Conservation (phyloP, 805 yeast genomes). For the Saturnispora quitensis region DNA sequence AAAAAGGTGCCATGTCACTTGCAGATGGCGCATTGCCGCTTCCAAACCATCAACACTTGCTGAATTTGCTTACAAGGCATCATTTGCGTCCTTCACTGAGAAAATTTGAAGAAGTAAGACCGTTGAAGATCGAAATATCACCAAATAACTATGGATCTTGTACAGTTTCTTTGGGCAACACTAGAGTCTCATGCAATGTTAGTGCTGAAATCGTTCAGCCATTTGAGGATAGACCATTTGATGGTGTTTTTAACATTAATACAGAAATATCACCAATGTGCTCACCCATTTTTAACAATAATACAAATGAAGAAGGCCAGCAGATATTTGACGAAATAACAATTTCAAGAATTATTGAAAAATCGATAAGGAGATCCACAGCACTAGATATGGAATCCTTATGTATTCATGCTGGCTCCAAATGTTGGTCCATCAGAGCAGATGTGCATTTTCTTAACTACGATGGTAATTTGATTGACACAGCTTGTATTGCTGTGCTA, state of each 20-base stretch:
- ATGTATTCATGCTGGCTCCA: conserved; percentile 83
- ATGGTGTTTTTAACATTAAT: conserved; percentile 75
- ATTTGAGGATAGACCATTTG: conserved; percentile 85
- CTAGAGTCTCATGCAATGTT: conserved; percentile 61
- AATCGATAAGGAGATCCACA: conserved; percentile 81
- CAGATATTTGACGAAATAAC: conserved; percentile 53
- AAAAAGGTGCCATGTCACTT: conserved; percentile 4
- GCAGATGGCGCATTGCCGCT: conserved; percentile 9
- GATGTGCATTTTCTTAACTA: conserved; percentile 82
- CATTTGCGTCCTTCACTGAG: conserved; percentile 11
- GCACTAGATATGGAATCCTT: conserved; percentile 86
- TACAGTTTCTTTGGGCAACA: conserved; percentile 67
- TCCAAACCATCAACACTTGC: conserved; percentile 8
- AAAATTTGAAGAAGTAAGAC: conserved; percentile 9
- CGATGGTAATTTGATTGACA: conserved; percentile 91
- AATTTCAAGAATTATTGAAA: conserved; percentile 77
- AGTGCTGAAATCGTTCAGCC: conserved; percentile 74
- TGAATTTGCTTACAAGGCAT: conserved; percentile 6
- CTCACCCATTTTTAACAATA: conserved; percentile 49
- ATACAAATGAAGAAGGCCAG: background rate
- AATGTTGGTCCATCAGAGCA: conserved; percentile 87
- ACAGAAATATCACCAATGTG: conserved; percentile 91
- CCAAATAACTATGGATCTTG: conserved; percentile 59
- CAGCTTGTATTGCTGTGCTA: conserved; percentile 84
- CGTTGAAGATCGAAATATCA: conserved; percentile 35